phyloP scores from a whole-genome alignment of 2,329 filamentous ascomycete genomes.

The Fusarium nurragi region DNA sequence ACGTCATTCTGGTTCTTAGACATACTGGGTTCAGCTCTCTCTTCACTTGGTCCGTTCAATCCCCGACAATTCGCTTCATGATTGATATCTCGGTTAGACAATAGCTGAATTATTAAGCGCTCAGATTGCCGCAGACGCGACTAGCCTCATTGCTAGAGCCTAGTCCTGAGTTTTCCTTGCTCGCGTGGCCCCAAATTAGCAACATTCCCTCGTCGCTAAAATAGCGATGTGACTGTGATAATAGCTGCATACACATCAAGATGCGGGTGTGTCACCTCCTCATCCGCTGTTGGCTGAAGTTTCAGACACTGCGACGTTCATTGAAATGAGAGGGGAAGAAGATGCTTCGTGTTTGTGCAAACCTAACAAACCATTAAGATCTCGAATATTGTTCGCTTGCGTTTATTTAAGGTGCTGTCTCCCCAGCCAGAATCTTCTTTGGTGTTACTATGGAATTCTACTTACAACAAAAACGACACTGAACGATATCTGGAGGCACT shows the following conservation, averaged over 20 bases:
- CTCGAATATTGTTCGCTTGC: not conserved
- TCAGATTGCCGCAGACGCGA: constrained; percentile 19
- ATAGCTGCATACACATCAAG: not conserved
- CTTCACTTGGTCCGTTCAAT: not conserved
- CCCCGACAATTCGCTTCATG: not conserved
- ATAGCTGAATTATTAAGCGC: constrained; percentile 3
- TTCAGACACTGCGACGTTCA: not conserved
- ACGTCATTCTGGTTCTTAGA: not conserved
- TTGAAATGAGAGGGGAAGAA: not conserved
- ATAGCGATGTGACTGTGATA: constrained; percentile 21
- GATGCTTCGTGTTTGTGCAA: not conserved
- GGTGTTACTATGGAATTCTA: too few relatives aligned
- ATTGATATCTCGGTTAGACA: not conserved
- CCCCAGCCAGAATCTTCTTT: too few relatives aligned
- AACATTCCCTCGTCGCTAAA: not conserved
- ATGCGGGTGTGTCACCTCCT: not conserved
- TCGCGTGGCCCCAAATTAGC: constrained; percentile 12
- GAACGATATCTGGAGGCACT: too few relatives aligned
- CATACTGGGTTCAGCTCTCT: not conserved
- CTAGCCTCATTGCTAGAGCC: not conserved
- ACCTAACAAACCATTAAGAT: not conserved
- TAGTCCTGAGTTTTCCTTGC: not conserved
- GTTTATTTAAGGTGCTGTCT: not conserved
- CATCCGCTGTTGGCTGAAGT: constrained; percentile 3
- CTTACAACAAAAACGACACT: too few relatives aligned